Conservation (phyloP, 306 rosid species). For the Astragalus glycyphyllos region DNA sequence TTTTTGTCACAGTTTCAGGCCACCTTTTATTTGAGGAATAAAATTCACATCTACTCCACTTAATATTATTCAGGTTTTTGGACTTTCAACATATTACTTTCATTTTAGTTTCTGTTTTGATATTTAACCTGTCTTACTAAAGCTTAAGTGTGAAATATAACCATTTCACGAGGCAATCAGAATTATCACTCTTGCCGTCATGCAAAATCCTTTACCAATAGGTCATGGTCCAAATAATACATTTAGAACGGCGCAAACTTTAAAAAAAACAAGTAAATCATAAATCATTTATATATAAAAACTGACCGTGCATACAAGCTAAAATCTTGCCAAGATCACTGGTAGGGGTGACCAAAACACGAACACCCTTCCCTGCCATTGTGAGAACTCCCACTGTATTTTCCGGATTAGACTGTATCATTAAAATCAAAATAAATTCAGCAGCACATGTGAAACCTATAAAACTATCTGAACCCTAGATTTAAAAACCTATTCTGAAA, state of each 20-base stretch:
- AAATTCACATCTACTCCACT: background rate
- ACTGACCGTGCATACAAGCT: conserved; percentile 94
- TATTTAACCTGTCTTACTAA: background rate
- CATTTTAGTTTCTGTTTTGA: background rate
- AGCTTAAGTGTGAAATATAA: background rate
- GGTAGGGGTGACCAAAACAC: conserved; percentile 94
- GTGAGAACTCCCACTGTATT: conserved; percentile 95
- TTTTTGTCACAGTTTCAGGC: background rate
- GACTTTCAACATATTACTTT: conserved; percentile 9
- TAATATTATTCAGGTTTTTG: background rate
- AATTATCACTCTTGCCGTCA: background rate
- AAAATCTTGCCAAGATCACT: conserved; percentile 95
- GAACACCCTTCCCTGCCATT: conserved; percentile 96
- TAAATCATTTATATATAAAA: background rate
- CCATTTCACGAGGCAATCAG: conserved; percentile 8
- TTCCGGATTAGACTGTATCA: conserved; percentile 87
- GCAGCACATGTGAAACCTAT: conserved; percentile 27
- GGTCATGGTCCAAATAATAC: background rate
- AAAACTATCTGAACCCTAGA: background rate
- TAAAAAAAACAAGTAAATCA: background rate
- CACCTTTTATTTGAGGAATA: background rate
- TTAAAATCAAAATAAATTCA: conserved; percentile 35
- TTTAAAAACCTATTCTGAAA: conserved; percentile 13
- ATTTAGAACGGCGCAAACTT: background rate
- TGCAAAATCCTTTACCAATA: background rate